Evolutionary conservation across 163 green algal genomes (phyloP).

Genomic region (Dunaliella salina): DNA sequence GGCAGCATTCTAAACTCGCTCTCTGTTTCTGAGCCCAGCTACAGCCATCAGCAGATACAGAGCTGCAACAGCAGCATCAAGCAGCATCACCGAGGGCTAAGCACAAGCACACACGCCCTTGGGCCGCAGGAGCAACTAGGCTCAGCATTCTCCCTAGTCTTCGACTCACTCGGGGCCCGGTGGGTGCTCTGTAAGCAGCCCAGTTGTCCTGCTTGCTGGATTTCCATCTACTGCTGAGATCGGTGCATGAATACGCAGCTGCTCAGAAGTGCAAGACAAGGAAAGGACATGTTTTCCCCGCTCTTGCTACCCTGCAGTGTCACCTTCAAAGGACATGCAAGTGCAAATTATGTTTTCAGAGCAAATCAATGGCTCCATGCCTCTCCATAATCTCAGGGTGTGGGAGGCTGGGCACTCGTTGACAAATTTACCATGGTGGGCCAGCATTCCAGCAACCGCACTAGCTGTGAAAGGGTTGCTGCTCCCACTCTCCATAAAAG

Average conservation of each 20-base stretch:
- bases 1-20: too few relatives aligned
- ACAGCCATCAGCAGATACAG: neutral
- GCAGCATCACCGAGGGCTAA: neutral
- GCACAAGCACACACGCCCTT: neutral
- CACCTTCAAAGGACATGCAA: too few relatives aligned
- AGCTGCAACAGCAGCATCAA: neutral
- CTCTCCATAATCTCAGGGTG: neutral
- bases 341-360: too few relatives aligned
- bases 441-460: conserved; percentile 21
- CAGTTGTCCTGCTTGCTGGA: too few relatives aligned
- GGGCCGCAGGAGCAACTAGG: neutral
- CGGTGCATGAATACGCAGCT: too few relatives aligned
- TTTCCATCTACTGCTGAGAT: too few relatives aligned
- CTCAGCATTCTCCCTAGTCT: neutral
- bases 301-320: too few relatives aligned
- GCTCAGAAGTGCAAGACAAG: too few relatives aligned
- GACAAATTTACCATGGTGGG: conserved; percentile 32
- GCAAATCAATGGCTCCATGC: too few relatives aligned
- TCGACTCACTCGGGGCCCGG: neutral
- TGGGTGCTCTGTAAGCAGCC: neutral
- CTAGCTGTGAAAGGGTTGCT: conserved; percentile 13
- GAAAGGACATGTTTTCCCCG: too few relatives aligned
- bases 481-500: conserved; percentile 18
- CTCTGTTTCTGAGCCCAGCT: too few relatives aligned
- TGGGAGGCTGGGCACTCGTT: conserved; percentile 22